Conservation (phyloP, 2,329 filamentous ascomycete species). For the Cyclaneusma minus region DNA sequence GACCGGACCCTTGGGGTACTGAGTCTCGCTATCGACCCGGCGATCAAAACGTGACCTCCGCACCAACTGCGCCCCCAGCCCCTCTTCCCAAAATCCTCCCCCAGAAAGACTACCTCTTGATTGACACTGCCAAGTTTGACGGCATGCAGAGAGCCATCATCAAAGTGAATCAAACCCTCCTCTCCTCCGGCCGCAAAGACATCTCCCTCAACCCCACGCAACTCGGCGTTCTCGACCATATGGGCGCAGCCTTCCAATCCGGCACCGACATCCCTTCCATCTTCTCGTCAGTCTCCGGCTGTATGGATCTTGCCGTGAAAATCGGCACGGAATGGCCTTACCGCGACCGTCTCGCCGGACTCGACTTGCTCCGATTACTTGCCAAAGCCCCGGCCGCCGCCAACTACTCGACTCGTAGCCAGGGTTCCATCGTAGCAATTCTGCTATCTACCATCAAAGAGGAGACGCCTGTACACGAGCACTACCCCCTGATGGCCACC, state of each 20-base stretch:
- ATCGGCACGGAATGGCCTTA: slow-evolving; percentile 69
- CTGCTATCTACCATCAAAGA: slow-evolving; percentile 45
- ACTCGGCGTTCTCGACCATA: slow-evolving; percentile 40
- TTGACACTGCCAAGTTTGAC: slow-evolving; percentile 57
- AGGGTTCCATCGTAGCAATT: slow-evolving; percentile 40
- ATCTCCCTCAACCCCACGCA: slow-evolving; percentile 60
- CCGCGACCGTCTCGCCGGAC: slow-evolving; percentile 61
- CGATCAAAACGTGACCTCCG: slow-evolving; percentile 30
- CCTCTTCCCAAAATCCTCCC: slow-evolving; percentile 49
- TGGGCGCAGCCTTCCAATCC: slow-evolving; percentile 24
- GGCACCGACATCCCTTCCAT: too few species aligned
- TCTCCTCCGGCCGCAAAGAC: slow-evolving; percentile 57
- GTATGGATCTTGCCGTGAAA: slow-evolving; percentile 51
- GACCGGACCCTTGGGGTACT: slow-evolving; percentile 60
- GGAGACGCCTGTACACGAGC: slow-evolving; percentile 44
- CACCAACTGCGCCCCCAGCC: slow-evolving; percentile 19
- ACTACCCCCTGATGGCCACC: slow-evolving; percentile 76
- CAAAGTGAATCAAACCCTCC: slow-evolving; percentile 58
- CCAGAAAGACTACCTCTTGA: slow-evolving; percentile 64
- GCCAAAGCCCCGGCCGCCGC: slow-evolving; percentile 55
- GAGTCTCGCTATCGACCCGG: slow-evolving; percentile 69
- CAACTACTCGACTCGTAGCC: slow-evolving; percentile 34
- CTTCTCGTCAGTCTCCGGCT: slow-evolving; percentile 30
- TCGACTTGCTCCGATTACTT: slow-evolving; percentile 78
- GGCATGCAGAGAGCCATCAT: slow-evolving; percentile 63